A percentile compares a stretch with the other conserved stretches of the same genome.
phyloP scores from a whole-genome alignment of 2,329 filamentous ascomycete genomes.

The Colletotrichum filicis region DNA sequence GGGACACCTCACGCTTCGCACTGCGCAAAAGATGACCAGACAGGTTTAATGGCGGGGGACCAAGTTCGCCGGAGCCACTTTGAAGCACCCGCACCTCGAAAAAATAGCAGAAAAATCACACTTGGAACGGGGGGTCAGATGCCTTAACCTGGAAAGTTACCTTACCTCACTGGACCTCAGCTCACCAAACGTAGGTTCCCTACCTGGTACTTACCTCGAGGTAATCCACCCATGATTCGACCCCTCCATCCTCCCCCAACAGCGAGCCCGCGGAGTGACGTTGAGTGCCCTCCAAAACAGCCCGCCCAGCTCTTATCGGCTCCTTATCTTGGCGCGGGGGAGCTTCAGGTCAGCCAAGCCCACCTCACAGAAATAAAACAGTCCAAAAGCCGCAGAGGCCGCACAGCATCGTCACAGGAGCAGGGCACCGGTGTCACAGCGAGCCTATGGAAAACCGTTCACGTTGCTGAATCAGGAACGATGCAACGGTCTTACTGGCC shows the following conservation, averaged over 20 bases:
- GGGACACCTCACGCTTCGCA: not conserved
- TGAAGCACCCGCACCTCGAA: slow-evolving; percentile 6
- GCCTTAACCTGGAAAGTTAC: not conserved
- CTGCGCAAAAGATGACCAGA: not conserved
- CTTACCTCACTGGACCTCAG: not conserved
- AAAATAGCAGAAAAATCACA: slow-evolving; percentile 9
- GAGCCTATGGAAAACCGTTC: slow-evolving; percentile 15
- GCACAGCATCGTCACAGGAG: slow-evolving; percentile 18
- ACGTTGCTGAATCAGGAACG: slow-evolving; percentile 25
- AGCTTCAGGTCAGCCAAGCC: slow-evolving; percentile 32
- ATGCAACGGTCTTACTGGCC: slow-evolving; percentile 15
- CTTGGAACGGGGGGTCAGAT: not conserved
- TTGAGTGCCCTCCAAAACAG: not conserved
- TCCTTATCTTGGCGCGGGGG: slow-evolving; percentile 34
- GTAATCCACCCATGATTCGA: not conserved
- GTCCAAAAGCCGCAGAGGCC: not conserved
- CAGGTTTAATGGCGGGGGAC: slow-evolving; percentile 27
- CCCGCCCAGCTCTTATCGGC: slow-evolving; percentile 28
- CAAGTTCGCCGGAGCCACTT: not conserved
- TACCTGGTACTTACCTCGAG: not conserved
- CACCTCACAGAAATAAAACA: not conserved
- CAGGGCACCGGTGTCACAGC: slow-evolving; percentile 14
- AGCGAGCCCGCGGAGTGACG: slow-evolving; percentile 10
- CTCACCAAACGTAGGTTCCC: not conserved
- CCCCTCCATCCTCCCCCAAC: slow-evolving; percentile 23